These are phyloP conservation scores for Skeletonema potamos DNA, from an alignment of 108 stramenopile species.

Conservation along the genomic window DNA sequence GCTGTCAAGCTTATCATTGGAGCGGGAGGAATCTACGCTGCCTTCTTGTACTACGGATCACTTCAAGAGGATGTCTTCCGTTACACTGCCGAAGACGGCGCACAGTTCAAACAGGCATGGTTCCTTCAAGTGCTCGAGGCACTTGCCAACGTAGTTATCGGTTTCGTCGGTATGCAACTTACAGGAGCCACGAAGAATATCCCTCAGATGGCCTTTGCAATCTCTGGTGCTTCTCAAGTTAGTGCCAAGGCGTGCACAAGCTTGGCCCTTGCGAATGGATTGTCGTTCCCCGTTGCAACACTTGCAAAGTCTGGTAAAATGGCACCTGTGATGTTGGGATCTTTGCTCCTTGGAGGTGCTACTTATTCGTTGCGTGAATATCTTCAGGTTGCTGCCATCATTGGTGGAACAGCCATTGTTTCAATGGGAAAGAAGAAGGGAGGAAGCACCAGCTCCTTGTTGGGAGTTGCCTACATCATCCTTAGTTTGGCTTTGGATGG, in stretches of 20 bases:
- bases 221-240: constrained; percentile 90
- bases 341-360: constrained; percentile 86
- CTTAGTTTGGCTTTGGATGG: constrained; percentile 83
- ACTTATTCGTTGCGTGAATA: constrained; percentile 82
- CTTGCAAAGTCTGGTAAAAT: constrained; percentile 92
- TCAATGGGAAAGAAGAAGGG: constrained; percentile 92
- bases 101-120: constrained; percentile 90
- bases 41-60: constrained; percentile 94
- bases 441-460: constrained; percentile 42
- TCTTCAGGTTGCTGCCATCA: constrained; percentile 88
- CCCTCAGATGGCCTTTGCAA: constrained; percentile 81
- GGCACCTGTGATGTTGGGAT: constrained; percentile 94
- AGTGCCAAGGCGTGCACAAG: constrained; percentile 91
- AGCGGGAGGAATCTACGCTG: constrained; percentile 93
- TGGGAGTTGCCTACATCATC: constrained; percentile 87
- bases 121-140: constrained; percentile 91
- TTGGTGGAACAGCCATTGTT: constrained; percentile 89
- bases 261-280: constrained; percentile 83
- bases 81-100: constrained; percentile 82
- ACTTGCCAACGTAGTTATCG: constrained; percentile 86
- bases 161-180: constrained; percentile 83
- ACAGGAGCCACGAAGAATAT: constrained; percentile 80
- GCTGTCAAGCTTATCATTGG: constrained; percentile 81
- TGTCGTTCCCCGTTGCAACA: constrained; percentile 87
- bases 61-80: constrained; percentile 96